These are phyloP conservation scores for Leishmania major DNA, from an alignment of 208 protist species.

Conservation along the genomic window DNA sequence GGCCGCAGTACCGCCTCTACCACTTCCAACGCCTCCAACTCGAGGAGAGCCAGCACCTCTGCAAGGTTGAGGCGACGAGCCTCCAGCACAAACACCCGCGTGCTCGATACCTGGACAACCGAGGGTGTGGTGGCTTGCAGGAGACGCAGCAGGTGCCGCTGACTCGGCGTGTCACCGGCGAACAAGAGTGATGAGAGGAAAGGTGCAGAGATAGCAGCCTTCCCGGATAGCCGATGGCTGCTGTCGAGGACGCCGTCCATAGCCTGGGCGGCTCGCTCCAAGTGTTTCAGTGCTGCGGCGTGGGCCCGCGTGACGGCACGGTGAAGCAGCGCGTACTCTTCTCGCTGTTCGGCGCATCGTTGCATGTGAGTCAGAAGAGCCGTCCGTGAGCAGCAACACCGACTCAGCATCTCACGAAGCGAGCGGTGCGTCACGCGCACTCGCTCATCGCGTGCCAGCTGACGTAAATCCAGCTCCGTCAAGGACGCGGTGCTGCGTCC, in stretches of 20 bases:
- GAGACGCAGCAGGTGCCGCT: conserved; percentile 18
- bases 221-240: neutral
- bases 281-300: conserved; percentile 7
- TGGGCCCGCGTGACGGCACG: conserved; percentile 14
- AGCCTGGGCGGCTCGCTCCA: conserved; percentile 1
- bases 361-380: neutral
- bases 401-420: conserved; percentile 1
- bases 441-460: conserved; percentile 16
- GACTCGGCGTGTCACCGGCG: conserved; percentile 16
- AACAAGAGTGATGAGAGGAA: conserved; percentile 16
- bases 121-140: conserved; percentile 17
- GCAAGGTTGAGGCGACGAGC: conserved; percentile 43
- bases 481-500: conserved; percentile 1
- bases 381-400: neutral
- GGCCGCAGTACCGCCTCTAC: conserved; percentile 36
- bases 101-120: conserved; percentile 7
- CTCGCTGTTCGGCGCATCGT: conserved; percentile 5
- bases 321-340: conserved; percentile 27
- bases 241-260: neutral
- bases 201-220: neutral
- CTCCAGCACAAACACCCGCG: conserved; percentile 33
- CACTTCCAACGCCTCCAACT: conserved; percentile 48
- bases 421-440: conserved; percentile 24
- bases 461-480: conserved; percentile 6
- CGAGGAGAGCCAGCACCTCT: conserved; percentile 48